Percentiles rank a stretch among this genome's conserved stretches.
Conservation (phyloP, 1,139 yeast species). For the Pichia sp. region DNA sequence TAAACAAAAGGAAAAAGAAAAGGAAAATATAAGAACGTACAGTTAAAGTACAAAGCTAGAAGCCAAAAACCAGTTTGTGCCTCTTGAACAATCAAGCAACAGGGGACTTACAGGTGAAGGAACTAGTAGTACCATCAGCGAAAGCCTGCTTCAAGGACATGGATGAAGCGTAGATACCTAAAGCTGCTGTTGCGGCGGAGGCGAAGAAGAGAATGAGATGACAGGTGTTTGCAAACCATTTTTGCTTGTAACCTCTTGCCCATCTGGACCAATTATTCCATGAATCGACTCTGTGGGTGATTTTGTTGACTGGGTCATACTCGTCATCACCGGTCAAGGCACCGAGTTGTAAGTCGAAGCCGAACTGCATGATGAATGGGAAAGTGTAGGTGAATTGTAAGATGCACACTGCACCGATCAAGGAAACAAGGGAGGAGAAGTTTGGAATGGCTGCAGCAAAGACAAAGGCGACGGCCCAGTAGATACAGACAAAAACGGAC, state of each 20-base stretch:
- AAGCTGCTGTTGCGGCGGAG: slow-evolving; percentile 35
- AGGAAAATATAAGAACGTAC: neutral
- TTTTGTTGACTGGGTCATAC: slow-evolving; percentile 32
- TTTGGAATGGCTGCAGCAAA: slow-evolving; percentile 54
- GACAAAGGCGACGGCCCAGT: slow-evolving; percentile 42
- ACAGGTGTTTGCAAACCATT: slow-evolving; percentile 23
- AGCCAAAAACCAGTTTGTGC: neutral
- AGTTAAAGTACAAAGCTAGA: neutral
- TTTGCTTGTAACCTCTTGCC: slow-evolving; percentile 21
- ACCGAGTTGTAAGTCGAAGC: slow-evolving; percentile 35
- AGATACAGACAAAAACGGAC: slow-evolving; percentile 34
- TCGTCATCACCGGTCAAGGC: slow-evolving; percentile 33
- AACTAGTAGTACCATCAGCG: slow-evolving; percentile 18
- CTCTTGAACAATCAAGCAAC: slow-evolving; percentile 5
- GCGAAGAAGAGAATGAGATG: slow-evolving; percentile 35
- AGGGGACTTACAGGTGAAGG: slow-evolving; percentile 18
- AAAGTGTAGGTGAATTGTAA: slow-evolving; percentile 44
- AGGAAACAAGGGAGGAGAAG: slow-evolving; percentile 42
- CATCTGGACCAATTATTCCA: slow-evolving; percentile 35
- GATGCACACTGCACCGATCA: slow-evolving; percentile 49
- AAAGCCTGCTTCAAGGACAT: slow-evolving; percentile 20
- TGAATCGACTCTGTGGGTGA: slow-evolving; percentile 32
- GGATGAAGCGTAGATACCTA: slow-evolving; percentile 35
- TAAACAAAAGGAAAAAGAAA: neutral
- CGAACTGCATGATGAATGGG: slow-evolving; percentile 37